Base-by-base conservation (phyloP, 768 basidiomycete species). In the Pisolithus marmoratus region DNA sequence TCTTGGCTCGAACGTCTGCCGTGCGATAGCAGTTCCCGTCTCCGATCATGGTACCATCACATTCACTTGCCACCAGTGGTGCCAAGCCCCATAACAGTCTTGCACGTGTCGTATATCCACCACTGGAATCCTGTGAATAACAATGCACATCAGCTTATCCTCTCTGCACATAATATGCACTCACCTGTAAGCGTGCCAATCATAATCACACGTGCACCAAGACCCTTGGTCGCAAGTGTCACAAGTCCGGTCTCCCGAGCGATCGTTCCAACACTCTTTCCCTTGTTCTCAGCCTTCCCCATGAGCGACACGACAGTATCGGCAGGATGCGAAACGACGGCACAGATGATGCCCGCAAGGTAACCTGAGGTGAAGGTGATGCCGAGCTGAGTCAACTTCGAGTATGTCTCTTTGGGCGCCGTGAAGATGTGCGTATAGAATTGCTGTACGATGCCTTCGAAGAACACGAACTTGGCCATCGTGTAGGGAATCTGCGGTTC, bases 391-490 rank as follows among this genome's bases (percentile, higher is more conserved):
- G 85, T 94, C 58, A 79, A 69, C 76, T 92, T 85, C 73, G 80
- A 70, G 70, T 91, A 90, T 12, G 80, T 74, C 11, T 86, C 81
- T 71, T 90, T 91, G 60, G 88, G 86, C 54, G 76, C 72, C 37
- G 85, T 79, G 74, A 94, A 86, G 70, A 92, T 87, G 66, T 88
- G 82, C 58, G 87, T 90, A 72, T 91, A 91, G 78, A 94, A 94
- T 61, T 87, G 69, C 64, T 83, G 78, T 67, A 87, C 90, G 61
- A 88, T 87, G 78, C 85, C 84, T 70, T 94, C 91, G 70, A 85
- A 94, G 81, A 90, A 92, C 82, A 82, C 91, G 82, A 95, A 95
- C 75, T 96, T 96, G 77, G 93, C 93, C 93, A 96, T 94, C 63
- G 94, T 96, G 80, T 96, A 96, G 49, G 94, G 94, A 63, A 95